Conservation (phyloP, 768 basidiomycete genomes). For the Multifurca ochricompacta region DNA sequence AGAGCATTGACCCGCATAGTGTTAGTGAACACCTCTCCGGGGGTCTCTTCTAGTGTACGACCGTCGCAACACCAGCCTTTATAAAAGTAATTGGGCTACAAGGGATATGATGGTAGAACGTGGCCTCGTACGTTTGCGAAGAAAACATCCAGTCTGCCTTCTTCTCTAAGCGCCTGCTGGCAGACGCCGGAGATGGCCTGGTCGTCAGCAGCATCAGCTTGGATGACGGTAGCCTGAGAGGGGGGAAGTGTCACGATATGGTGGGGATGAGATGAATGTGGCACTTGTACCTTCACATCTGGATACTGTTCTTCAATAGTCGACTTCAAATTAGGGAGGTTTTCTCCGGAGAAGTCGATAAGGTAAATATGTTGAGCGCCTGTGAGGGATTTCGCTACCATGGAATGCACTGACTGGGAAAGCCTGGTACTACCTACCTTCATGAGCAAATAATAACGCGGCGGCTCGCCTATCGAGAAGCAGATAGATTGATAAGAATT, state of each 20-base stretch:
- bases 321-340: conserved; percentile 63
- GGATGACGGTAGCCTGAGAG: conserved; percentile 62
- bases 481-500: background rate
- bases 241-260: background rate
- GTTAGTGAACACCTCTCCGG: conserved; percentile 63
- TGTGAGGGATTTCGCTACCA: conserved; percentile 25
- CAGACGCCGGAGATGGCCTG: conserved; percentile 59
- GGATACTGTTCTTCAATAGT: conserved; percentile 62
- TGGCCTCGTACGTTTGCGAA: conserved; percentile 74
- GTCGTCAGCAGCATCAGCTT: conserved; percentile 83
- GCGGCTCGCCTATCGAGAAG: conserved; percentile 57
- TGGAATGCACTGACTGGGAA: background rate
- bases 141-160: conserved; percentile 86
- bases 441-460: conserved; percentile 67
- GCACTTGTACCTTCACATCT: conserved; percentile 61
- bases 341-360: conserved; percentile 58
- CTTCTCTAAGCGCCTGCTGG: conserved; percentile 64
- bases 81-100: conserved; percentile 1
- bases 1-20: conserved; percentile 69
- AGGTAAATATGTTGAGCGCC: conserved; percentile 75
- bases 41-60: conserved; percentile 42
- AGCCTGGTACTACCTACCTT: conserved; percentile 41
- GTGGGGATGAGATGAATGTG: background rate
- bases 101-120: background rate
- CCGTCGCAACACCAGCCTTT: conserved; percentile 61